A percentile compares a stretch with the other conserved stretches of the same genome.
These are phyloP conservation scores for Pseudonectria buxi DNA, from an alignment of 2,329 filamentous ascomycete species.

Conservation along the genomic window DNA sequence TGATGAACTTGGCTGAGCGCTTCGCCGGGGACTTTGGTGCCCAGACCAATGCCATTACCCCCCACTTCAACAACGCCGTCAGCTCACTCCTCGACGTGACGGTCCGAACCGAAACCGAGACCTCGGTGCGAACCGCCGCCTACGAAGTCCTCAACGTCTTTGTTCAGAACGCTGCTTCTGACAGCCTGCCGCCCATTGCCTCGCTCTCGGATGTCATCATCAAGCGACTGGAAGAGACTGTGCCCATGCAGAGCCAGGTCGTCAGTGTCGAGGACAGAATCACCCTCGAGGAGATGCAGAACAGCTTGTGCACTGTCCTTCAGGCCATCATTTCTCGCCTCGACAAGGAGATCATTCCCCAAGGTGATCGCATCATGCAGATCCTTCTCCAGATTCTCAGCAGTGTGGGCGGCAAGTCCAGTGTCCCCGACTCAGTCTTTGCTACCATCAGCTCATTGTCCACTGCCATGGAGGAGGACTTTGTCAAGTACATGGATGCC, in stretches of 20 bases:
- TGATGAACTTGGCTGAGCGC: constrained; percentile 96
- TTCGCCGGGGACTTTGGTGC: constrained; percentile 83
- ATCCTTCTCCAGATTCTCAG: constrained; percentile 73
- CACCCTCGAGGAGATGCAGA: constrained; percentile 95
- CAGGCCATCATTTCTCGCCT: constrained; percentile 87
- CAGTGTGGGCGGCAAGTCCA: constrained; percentile 76
- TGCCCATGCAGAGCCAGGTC: constrained; percentile 84
- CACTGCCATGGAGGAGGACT: constrained; percentile 85
- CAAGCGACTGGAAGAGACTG: constrained; percentile 82
- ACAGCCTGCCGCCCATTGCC: constrained; percentile 74
- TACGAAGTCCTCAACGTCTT: constrained; percentile 97
- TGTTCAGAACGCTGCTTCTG: constrained; percentile 80
- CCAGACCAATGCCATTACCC: constrained; percentile 72
- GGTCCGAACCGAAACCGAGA: constrained; percentile 73
- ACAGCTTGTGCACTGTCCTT: constrained; percentile 83
- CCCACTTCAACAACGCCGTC: constrained; percentile 90
- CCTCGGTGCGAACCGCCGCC: constrained; percentile 84
- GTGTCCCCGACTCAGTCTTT: constrained; percentile 89
- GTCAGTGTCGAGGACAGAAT: constrained; percentile 96
- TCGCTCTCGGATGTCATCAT: constrained; percentile 82
- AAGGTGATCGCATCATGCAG: constrained; percentile 92
- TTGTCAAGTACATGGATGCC: constrained; percentile 94
- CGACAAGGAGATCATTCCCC: constrained; percentile 83
- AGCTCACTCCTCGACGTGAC: constrained; percentile 80
- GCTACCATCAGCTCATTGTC: constrained; percentile 87